Conservation (phyloP, 306 rosid species). For the Malus orientalis region DNA sequence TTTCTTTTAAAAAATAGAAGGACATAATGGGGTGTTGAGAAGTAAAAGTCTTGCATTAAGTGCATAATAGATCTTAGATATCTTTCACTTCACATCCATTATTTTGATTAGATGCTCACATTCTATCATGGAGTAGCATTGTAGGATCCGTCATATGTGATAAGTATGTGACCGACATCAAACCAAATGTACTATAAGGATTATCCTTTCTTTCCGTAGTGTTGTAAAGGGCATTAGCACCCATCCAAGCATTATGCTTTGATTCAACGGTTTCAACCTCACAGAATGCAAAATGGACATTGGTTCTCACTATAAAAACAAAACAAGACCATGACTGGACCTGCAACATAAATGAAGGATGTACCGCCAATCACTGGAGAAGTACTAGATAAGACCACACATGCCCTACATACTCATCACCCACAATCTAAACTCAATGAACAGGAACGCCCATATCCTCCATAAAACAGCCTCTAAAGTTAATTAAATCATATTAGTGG, state of each 20-base stretch:
- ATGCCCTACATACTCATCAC: slow-evolving; percentile 19
- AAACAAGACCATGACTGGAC: slow-evolving; percentile 36
- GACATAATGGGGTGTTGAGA: not conserved
- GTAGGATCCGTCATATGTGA: not conserved
- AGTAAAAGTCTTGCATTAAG: not conserved
- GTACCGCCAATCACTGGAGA: slow-evolving; percentile 21
- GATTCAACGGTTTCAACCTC: not conserved
- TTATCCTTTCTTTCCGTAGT: not conserved
- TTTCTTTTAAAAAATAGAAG: too few species aligned
- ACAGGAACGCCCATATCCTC: slow-evolving; percentile 33
- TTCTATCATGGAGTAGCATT: not conserved
- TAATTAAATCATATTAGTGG: not conserved
- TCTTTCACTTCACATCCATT: not conserved
- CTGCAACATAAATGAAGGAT: slow-evolving; percentile 18
- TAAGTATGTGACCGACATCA: not conserved
- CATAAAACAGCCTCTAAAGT: not conserved
- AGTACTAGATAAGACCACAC: slow-evolving; percentile 20
- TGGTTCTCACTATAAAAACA: slow-evolving; percentile 26
- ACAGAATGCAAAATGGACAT: slow-evolving; percentile 16
- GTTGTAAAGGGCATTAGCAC: not conserved
- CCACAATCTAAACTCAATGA: slow-evolving; percentile 20
- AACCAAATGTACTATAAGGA: not conserved
- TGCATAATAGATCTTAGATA: not conserved
- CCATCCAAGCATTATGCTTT: not conserved
- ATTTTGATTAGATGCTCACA: not conserved